Base-by-base conservation (phyloP, 1,139 yeast species). In the Candida tunisiensis region DNA sequence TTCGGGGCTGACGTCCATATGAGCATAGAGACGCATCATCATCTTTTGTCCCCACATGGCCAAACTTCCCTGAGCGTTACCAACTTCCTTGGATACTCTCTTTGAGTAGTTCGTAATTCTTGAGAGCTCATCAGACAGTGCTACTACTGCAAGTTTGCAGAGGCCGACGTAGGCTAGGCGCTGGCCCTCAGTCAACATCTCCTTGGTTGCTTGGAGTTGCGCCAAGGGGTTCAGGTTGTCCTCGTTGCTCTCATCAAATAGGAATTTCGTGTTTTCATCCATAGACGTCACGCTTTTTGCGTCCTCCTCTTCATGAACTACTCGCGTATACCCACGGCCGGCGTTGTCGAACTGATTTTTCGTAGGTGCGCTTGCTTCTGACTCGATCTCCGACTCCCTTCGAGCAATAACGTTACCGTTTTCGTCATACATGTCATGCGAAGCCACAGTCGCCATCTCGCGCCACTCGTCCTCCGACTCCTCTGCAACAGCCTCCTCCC, bases 151-250 rank as follows among this genome's bases (percentile, higher is more conserved):
- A 21, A 91, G 62, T 39, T 79, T 75, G 13, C 78, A 71, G 8
- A 88, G 61, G 0, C 95, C 98, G 5, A 79, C 77, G 44, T 91
- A 91, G 3, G 96, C 96, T 38, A 85, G 78, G 41, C 80, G 74
- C 46, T 91, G 95, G 13, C 75, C 61, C 15, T 82, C 96, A 3
- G 72, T 63, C 17, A 91, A 61, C 70, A 91, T 69, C 17, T 70
- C 66, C 45, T 77, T 82, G 5, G 96, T 88, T 1, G 88, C 66
- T 33, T 71, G 70, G 34, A 88, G 55, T 31, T 85, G 91, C 25
- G 71, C 70, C 7, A 58, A 58, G 0, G 71, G 73, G 44, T 59
- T 74, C 31, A 44, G 51, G 31, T 54, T 57, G 9, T 57, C 62
- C 15, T 60, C 67, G 9, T 56, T 57, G n/a, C n/a, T n/a, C 27